phyloP scores from a whole-genome alignment of 495 filamentous ascomycete species.

The Xylona heveae region DNA sequence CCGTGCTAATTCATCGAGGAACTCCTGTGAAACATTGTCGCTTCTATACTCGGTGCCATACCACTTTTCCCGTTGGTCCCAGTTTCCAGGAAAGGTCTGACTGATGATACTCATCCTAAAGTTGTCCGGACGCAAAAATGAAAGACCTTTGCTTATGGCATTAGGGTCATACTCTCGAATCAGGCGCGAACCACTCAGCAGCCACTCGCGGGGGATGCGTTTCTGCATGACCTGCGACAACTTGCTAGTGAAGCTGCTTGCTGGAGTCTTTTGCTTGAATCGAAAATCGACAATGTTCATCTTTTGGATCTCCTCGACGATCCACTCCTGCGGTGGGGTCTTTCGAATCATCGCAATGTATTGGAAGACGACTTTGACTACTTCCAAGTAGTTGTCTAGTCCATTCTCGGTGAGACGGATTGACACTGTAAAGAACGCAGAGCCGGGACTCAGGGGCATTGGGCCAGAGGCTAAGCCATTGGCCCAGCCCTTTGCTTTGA shows the following conservation, averaged over 20 bases:
- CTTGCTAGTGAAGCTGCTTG: conserved; percentile 68
- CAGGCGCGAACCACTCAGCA: conserved; percentile 55
- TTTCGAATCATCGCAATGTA: conserved; percentile 80
- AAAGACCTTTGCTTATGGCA: conserved; percentile 51
- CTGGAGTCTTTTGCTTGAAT: conserved; percentile 81
- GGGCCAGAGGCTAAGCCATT: conserved; percentile 68
- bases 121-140: conserved; percentile 68
- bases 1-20: conserved; percentile 43
- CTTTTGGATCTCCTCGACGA: conserved; percentile 74
- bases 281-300: conserved; percentile 84
- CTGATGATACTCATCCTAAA: conserved; percentile 67
- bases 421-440: conserved; percentile 61
- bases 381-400: conserved; percentile 63
- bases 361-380: conserved; percentile 76
- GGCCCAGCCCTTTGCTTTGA: conserved; percentile 91
- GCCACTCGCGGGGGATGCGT: conserved; percentile 61
- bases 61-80: conserved; percentile 86
- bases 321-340: conserved; percentile 70
- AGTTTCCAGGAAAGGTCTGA: conserved; percentile 62
- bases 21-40: conserved; percentile 60
- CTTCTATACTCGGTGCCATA: conserved; percentile 88
- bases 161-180: conserved; percentile 60
- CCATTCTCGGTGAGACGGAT: conserved; percentile 77
- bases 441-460: conserved; percentile 57
- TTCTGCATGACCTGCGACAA: conserved; percentile 77